These are phyloP conservation scores for Alternaria atra DNA, from an alignment of 2,329 filamentous ascomycete species.

Conservation along the genomic window DNA sequence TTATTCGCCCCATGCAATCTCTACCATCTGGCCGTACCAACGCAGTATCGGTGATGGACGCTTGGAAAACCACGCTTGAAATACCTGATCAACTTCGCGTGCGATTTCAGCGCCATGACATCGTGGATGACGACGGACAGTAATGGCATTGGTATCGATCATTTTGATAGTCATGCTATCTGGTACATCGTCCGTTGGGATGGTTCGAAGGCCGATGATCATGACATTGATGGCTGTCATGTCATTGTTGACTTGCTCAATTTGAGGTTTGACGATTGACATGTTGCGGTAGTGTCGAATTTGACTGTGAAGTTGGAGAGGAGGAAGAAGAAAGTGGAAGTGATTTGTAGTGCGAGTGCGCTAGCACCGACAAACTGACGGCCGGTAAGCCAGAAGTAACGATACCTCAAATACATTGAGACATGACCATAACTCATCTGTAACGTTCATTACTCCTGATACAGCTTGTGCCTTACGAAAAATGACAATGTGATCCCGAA, in stretches of 20 bases:
- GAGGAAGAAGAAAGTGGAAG: no score
- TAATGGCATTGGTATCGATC: constrained; percentile 9
- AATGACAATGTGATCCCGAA: not conserved
- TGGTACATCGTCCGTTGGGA: not conserved
- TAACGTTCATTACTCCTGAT: not conserved
- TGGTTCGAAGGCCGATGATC: not conserved
- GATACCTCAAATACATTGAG: not conserved
- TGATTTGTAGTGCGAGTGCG: no score
- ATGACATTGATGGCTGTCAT: constrained; percentile 9
- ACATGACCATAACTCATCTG: not conserved
- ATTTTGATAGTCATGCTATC: constrained; percentile 2
- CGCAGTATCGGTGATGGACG: not conserved
- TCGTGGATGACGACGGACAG: not conserved
- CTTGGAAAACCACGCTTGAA: not conserved
- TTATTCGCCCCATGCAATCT: not conserved
- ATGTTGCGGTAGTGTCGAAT: no score
- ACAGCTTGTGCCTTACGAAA: not conserved
- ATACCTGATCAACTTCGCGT: not conserved
- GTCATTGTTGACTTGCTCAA: no score
- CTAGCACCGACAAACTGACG: no score
- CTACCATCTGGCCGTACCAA: not conserved
- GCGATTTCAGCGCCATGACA: not conserved
- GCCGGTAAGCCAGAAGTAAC: not conserved
- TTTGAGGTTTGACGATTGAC: constrained; percentile 6
- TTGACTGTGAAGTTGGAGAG: no score